A percentile compares a stretch with the other conserved stretches of the same genome.
phyloP scores from a whole-genome alignment of 2,329 filamentous ascomycete species.

The Colletotrichum abscissum region DNA sequence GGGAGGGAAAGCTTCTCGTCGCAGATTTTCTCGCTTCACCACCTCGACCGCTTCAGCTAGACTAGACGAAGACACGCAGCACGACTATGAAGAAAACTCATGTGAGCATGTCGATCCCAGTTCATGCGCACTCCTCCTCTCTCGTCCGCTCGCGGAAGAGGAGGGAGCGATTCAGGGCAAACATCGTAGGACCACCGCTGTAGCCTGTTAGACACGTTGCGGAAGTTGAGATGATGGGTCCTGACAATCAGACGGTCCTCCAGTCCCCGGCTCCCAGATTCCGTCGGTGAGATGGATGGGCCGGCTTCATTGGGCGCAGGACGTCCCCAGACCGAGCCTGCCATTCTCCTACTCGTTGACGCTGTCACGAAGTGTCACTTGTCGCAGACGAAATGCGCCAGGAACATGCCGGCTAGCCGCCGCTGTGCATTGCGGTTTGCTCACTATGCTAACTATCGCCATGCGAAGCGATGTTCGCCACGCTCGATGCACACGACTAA shows the following conservation, averaged over 20 bases:
- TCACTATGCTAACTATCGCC: not conserved
- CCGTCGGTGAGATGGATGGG: slow-evolving; percentile 13
- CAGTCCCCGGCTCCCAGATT: slow-evolving; percentile 6
- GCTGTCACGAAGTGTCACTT: slow-evolving; percentile 13
- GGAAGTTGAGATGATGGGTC: slow-evolving; percentile 28
- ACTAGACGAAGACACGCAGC: not conserved
- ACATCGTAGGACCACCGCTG: not conserved
- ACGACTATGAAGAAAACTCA: not conserved
- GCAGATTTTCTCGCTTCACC: slow-evolving; percentile 30
- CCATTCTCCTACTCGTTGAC: not conserved
- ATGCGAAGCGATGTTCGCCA: slow-evolving; percentile 5
- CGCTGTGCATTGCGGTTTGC: not conserved
- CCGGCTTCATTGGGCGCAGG: not conserved
- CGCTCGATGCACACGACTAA: not conserved
- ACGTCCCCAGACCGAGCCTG: not conserved
- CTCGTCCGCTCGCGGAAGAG: not conserved
- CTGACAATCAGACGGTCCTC: slow-evolving; percentile 13
- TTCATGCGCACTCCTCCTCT: slow-evolving; percentile 9
- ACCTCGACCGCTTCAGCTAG: slow-evolving; percentile 1
- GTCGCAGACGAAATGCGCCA: not conserved
- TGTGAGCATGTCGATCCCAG: not conserved
- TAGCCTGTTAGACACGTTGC: not conserved
- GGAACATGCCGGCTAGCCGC: slow-evolving; percentile 1
- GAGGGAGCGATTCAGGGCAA: not conserved
- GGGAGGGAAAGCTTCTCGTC: not conserved